phyloP scores from a whole-genome alignment of 2,329 filamentous ascomycete species.

The Sordariomycetes sp. region DNA sequence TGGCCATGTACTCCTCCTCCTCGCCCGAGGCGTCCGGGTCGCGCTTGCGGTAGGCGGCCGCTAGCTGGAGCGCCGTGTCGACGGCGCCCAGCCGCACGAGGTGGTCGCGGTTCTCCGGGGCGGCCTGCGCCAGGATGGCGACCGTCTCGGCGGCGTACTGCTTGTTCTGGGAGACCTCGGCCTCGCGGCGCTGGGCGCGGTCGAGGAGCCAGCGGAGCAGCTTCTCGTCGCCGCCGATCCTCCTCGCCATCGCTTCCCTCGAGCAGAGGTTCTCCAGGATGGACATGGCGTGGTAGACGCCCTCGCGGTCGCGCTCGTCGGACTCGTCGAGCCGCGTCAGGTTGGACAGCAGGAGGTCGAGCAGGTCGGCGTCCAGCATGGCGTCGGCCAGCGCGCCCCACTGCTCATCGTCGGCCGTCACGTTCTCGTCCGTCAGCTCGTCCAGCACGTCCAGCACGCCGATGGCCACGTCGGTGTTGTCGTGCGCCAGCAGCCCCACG shows the following conservation, averaged over 20 bases:
- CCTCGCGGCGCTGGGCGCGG: constrained; percentile 51
- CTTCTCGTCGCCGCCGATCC: constrained; percentile 56
- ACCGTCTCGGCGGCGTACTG: constrained; percentile 90
- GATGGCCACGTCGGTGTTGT: constrained; percentile 95
- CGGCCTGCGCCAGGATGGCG: constrained; percentile 76
- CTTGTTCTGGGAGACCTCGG: constrained; percentile 78
- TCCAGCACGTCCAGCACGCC: constrained; percentile 79
- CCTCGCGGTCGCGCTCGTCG: constrained; percentile 62
- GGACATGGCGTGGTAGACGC: constrained; percentile 75
- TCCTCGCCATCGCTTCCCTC: constrained; percentile 55
- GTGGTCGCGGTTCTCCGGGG: constrained; percentile 50
- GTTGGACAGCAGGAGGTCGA: constrained; percentile 67
- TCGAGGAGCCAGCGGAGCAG: constrained; percentile 69
- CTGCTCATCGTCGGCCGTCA: constrained; percentile 66
- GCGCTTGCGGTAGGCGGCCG: constrained; percentile 73
- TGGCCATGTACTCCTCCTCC: constrained; percentile 92
- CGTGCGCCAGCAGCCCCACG: constrained; percentile 76
- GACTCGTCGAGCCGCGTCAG: constrained; percentile 69
- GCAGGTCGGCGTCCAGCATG: constrained; percentile 56
- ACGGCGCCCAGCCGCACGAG: constrained; percentile 60
- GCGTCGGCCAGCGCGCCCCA: constrained; percentile 69
- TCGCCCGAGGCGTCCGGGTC: constrained; percentile 79
- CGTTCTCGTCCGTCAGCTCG: constrained; percentile 90
- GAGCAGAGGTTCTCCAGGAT: constrained; percentile 83
- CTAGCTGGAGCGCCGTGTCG: constrained; percentile 70